Conservation (phyloP, 2,329 filamentous ascomycete genomes). For the Trichoderma atrobrunneum region DNA sequence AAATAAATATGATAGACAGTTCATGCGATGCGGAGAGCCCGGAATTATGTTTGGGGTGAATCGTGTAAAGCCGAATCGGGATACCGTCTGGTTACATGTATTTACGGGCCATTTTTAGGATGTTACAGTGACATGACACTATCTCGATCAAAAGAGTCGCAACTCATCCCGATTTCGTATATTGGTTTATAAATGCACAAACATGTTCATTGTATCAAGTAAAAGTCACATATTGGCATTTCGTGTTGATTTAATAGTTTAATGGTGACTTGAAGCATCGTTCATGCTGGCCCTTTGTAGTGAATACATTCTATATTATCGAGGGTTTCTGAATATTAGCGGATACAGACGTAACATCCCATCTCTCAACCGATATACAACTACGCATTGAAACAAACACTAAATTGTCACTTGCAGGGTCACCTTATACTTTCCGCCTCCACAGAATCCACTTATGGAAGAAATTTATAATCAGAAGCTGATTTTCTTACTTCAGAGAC, state of each 20-base stretch:
- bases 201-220: accelerated
- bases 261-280: not conserved
- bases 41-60: not conserved
- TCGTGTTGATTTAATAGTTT: not conserved
- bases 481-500: not conserved
- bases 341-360: not conserved
- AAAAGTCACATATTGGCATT: accelerated
- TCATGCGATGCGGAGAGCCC: not conserved
- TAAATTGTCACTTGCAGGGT: not conserved
- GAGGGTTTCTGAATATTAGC: not conserved
- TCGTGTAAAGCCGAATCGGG: not conserved
- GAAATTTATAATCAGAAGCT: not conserved
- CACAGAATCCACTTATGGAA: not conserved
- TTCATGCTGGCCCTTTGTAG: not conserved
- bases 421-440: accelerated
- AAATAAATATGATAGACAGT: not conserved
- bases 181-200: not conserved
- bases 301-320: not conserved
- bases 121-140: not conserved
- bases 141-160: not conserved
- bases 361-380: not conserved
- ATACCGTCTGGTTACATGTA: not conserved
- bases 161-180: not conserved
- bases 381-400: not conserved
- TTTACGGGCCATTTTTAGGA: not conserved